Evolutionary conservation across 2,329 filamentous ascomycete species (phyloP), one percentile per base, ranked within the genome.

Genomic region (Berkeleyomyces rouxiae): DNA sequence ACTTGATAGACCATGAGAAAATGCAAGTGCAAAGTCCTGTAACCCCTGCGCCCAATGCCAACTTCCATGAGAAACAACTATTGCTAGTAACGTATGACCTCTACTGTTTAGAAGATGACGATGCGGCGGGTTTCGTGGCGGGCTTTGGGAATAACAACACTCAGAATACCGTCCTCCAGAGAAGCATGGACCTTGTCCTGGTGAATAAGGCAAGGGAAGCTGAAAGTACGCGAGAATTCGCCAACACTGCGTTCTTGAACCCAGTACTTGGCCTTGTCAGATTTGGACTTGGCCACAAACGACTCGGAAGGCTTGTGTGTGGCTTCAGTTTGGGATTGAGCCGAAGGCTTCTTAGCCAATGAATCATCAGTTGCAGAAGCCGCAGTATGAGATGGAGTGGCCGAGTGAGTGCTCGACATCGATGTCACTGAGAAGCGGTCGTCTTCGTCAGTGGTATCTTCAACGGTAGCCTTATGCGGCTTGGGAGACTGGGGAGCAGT

Each of bases 211-310:
- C 74, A 73, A 0, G 85, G 83, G 76, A 89, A 88, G 71, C 76
- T 81, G 75, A 88, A 88, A 64, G 78, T 81, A 66, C 86, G 81
- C 58, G 80, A 78, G 74, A 88, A 89, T 67, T 84, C 79, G 70
- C 85, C 85, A 64, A 85, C 74, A 65, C 77, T 80, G 68, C 84
- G 82, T 74, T 88, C 84, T 43, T 78, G 77, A 66, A 84, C 75
- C 88, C 87, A 92, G 78, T 84, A 91, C 73, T 82, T 85, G 68
- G 76, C 72, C 53, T 75, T 73, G 65, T 77, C 74, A 58, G 68
- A 68, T 4, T 71, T 67, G 31, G 40, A 23, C 39, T 61, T 58
- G 6, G 68, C 66, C 40, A 68, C 64, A 10, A 64, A 62, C 42
- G 67, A 66, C 43, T 46, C 43, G 3, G 36, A 10, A 23, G 31